Conservation (phyloP, 495 filamentous ascomycete species). For the Hyaloscypha bicolor region DNA sequence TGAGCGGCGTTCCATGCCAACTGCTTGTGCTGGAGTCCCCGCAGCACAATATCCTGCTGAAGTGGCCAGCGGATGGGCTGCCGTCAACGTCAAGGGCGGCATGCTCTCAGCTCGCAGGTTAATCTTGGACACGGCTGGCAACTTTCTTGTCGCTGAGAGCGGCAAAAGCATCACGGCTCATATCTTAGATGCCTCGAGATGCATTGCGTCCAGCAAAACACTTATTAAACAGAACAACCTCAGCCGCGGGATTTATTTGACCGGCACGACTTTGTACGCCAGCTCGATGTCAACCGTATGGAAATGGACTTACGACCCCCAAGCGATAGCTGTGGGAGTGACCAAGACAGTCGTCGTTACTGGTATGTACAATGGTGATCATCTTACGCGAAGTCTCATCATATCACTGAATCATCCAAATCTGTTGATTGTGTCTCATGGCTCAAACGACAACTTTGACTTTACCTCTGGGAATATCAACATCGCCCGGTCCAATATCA, state of each 20-base stretch:
- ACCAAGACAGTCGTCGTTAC: neutral
- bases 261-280: neutral
- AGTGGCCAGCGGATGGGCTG: neutral
- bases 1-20: neutral
- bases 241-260: constrained; percentile 2
- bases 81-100: neutral
- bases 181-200: neutral
- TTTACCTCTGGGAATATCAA: neutral
- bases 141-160: constrained; percentile 5
- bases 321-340: neutral
- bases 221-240: constrained; percentile 8
- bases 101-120: constrained; percentile 1
- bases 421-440: neutral
- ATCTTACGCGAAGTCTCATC: neutral
- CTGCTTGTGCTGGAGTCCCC: neutral
- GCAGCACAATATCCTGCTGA: neutral
- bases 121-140: constrained; percentile 1
- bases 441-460: neutral
- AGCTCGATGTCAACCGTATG: constrained; percentile 6
- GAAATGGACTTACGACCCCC: constrained; percentile 4
- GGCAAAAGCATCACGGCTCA: constrained; percentile 6
- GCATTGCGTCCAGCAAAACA: constrained; percentile 4
- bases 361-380: neutral
- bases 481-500: neutral
- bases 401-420: neutral